These are phyloP conservation scores for Termitomyces bulborhizus DNA, from an alignment of 768 basidiomycete genomes.

Conservation along the genomic window DNA sequence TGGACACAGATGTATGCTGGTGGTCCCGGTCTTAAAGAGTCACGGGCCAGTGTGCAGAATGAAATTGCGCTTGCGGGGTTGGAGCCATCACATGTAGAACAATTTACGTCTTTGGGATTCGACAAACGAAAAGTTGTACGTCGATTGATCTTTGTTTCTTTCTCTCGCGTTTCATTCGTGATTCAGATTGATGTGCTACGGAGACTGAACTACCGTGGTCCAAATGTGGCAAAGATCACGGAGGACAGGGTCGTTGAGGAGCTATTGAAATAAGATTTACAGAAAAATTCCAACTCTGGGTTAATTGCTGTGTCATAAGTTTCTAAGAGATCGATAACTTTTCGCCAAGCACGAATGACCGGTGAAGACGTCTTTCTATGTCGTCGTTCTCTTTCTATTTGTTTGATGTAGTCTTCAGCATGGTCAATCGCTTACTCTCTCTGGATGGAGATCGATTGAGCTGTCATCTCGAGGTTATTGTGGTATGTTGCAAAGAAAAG, in stretches of 20 bases:
- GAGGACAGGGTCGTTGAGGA: slow-evolving; percentile 87
- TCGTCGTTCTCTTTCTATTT: no score
- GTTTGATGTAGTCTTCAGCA: no score
- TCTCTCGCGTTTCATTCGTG: not conserved
- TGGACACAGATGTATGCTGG: slow-evolving; percentile 94
- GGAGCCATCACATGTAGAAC: slow-evolving; percentile 75
- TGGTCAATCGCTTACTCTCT: no score
- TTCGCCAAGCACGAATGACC: not conserved
- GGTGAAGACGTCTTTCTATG: not conserved
- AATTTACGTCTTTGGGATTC: slow-evolving; percentile 82
- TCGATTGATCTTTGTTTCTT: slow-evolving; percentile 16
- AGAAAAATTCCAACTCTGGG: not conserved
- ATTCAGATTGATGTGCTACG: slow-evolving; percentile 81
- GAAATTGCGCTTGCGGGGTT: slow-evolving; percentile 78
- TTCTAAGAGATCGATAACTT: not conserved
- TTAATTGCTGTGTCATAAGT: not conserved
- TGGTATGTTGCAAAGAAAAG: not conserved
- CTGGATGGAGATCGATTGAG: no score
- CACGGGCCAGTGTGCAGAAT: slow-evolving; percentile 43
- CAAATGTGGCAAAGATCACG: slow-evolving; percentile 71
- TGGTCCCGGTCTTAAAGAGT: slow-evolving; percentile 46
- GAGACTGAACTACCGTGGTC: slow-evolving; percentile 80
- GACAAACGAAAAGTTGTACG: slow-evolving; percentile 79
- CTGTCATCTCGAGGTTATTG: not conserved
- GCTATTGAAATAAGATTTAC: slow-evolving; percentile 50